Base-by-base conservation (phyloP, 768 basidiomycete species). In the Heimioporus sp. region DNA sequence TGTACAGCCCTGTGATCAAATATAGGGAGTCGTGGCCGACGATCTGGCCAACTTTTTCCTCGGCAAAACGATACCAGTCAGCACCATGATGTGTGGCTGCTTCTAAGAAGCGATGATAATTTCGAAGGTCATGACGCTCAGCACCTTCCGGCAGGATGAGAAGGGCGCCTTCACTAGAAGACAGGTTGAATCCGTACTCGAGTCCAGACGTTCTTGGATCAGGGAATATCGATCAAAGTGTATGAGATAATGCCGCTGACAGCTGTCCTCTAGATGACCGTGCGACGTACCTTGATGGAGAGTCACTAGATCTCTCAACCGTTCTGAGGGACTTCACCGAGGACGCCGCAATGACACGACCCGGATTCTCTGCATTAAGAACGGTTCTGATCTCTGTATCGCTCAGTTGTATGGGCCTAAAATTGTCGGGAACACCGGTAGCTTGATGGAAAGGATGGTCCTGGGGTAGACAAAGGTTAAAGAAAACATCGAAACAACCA, bases 61-160 rank as follows among this genome's bases (percentile, higher is more conserved):
- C 55, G 5, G 50, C 63, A 21, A 62, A 65, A 28, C 54, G 42
- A 46, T 68, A 71, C 69, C 69, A 71, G 10, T 49, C 50, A 24
- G 43, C 48, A 1, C 58, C 67, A 52, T 68, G 46, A 6, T 44
- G 17, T 19, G 43, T 43, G 4, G 65, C 65, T 13, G 49, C 59
- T 13, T 57, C 52, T 5, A 48, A 24, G 36, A 68, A 64, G 11
- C 24, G 43, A 28, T n/a, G 17, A 7, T 53, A n/a, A 15, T 68
- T 59, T 15, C 53, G 55, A 20, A 66, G 59, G 16, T 62, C 58
- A 21, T 53, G 48, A 17, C 56, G 55, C 16, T 45, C 30, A 9
- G 65, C 60, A 8, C 68, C 71, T 24, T 66, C 60, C 0, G 68
- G 68, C 35, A 72, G 57, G 3, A 64, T 55, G 3, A 72, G 53